Percentiles rank a stretch among this genome's conserved stretches.
These are phyloP conservation scores for Aspergillus pseudotamarii DNA, from an alignment of 2,329 filamentous ascomycete genomes.

Conservation along the genomic window DNA sequence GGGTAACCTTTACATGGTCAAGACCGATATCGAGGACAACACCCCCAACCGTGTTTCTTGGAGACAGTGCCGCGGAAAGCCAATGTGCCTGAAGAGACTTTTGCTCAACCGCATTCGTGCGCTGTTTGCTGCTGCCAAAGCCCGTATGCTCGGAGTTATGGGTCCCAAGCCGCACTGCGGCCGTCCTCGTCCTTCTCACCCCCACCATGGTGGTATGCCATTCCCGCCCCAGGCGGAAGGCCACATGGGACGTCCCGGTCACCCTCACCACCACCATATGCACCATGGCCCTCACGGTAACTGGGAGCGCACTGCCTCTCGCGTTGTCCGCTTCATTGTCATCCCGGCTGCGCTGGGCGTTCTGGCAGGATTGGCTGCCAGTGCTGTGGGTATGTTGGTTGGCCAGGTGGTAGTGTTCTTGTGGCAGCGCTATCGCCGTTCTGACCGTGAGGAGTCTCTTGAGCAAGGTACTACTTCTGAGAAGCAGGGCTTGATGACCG, in stretches of 20 bases:
- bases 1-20: constrained; percentile 42
- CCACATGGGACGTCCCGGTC: constrained; percentile 22
- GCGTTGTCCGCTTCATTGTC: constrained; percentile 47
- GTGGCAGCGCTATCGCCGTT: constrained; percentile 46
- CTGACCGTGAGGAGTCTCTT: constrained; percentile 28
- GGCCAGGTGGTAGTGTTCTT: constrained; percentile 50
- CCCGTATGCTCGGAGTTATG: constrained; percentile 35
- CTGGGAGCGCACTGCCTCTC: constrained; percentile 44
- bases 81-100: constrained; percentile 42
- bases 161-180: constrained; percentile 36
- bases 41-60: constrained; percentile 41
- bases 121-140: constrained; percentile 42
- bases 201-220: constrained; percentile 11
- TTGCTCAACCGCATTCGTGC: constrained; percentile 43
- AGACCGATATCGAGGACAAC: constrained; percentile 41
- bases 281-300: constrained; percentile 37
- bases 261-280: constrained; percentile 33
- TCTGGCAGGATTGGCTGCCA: constrained; percentile 48
- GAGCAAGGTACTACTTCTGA: constrained; percentile 44
- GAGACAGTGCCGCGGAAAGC: constrained; percentile 46
- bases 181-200: constrained; percentile 19
- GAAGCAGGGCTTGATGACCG: constrained; percentile 46
- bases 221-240: constrained; percentile 15
- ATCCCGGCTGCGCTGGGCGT: constrained; percentile 51
- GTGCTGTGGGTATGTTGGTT: constrained; percentile 51